These are phyloP conservation scores for Erigeron canadensis DNA, from an alignment of 129 eudicot species.

Conservation along the genomic window DNA sequence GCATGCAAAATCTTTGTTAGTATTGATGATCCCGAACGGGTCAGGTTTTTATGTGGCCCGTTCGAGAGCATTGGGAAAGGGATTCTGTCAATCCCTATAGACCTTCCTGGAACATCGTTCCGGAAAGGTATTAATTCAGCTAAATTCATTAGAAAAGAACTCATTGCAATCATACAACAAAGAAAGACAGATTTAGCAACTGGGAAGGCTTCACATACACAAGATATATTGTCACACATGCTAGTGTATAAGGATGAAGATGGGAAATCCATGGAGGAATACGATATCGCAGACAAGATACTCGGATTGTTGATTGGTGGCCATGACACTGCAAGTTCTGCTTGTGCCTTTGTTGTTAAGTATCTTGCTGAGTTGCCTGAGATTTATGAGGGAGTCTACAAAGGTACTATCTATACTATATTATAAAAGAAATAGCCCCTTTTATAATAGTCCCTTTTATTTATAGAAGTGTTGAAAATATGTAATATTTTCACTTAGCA, in stretches of 20 bases:
- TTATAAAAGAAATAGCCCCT: background rate
- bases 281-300: conserved; percentile 41
- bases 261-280: conserved; percentile 40
- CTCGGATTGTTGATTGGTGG: conserved; percentile 44
- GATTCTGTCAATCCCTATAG: conserved; percentile 48
- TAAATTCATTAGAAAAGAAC: conserved; percentile 37
- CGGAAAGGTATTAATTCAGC: conserved; percentile 46
- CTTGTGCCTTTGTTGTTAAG: conserved; percentile 47
- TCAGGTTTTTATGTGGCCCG: conserved; percentile 32
- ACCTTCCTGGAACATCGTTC: conserved; percentile 55
- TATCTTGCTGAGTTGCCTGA: conserved; percentile 58
- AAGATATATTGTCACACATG: conserved; percentile 56
- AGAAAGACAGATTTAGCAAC: conserved; percentile 45
- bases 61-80: conserved; percentile 37
- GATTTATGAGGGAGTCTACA: conserved; percentile 44
- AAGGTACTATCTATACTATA: conserved; percentile 43
- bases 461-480: no score
- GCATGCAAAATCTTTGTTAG: conserved; percentile 50
- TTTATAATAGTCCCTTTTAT: no score
- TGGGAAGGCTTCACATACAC: conserved; percentile 43
- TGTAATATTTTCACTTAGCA: no score
- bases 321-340: conserved; percentile 51
- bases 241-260: conserved; percentile 33
- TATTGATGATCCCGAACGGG: conserved; percentile 47
- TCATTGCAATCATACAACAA: conserved; percentile 32